These are phyloP conservation scores for Clitoria ternatea DNA, from an alignment of 306 rosid species.

Conservation along the genomic window DNA sequence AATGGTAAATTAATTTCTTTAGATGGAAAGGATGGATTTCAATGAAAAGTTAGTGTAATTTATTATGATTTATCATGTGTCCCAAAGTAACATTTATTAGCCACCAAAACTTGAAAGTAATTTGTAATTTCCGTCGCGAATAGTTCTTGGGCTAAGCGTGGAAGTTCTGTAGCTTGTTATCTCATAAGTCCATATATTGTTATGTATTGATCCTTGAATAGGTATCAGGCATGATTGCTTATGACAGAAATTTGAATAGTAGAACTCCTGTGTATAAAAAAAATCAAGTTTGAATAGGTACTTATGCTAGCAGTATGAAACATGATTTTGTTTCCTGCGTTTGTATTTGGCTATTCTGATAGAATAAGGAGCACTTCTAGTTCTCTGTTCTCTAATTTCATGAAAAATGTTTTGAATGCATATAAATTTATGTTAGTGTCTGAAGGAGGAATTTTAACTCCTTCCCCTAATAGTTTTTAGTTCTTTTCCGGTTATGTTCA, in stretches of 20 bases:
- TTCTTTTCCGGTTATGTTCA: slow-evolving; percentile 16
- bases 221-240: not conserved
- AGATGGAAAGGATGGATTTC: not conserved
- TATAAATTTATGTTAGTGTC: not conserved
- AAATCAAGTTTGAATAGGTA: not conserved
- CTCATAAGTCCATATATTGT: not conserved
- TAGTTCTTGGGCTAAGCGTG: not conserved
- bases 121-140: not conserved
- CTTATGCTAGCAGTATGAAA: not conserved
- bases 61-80: not conserved
- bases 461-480: not conserved
- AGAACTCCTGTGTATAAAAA: not conserved
- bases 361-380: not conserved
- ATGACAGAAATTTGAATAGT: not conserved
- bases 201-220: not conserved
- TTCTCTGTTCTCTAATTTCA: not conserved
- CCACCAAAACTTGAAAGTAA: not conserved
- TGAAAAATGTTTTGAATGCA: not conserved
- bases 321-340: not conserved
- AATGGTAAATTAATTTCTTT: not conserved
- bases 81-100: not conserved
- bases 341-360: not conserved
- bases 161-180: not conserved
- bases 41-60: not conserved
- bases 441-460: not conserved